These are phyloP conservation scores for Bauhinia variegata DNA, from an alignment of 306 rosid genomes.

Conservation along the genomic window DNA sequence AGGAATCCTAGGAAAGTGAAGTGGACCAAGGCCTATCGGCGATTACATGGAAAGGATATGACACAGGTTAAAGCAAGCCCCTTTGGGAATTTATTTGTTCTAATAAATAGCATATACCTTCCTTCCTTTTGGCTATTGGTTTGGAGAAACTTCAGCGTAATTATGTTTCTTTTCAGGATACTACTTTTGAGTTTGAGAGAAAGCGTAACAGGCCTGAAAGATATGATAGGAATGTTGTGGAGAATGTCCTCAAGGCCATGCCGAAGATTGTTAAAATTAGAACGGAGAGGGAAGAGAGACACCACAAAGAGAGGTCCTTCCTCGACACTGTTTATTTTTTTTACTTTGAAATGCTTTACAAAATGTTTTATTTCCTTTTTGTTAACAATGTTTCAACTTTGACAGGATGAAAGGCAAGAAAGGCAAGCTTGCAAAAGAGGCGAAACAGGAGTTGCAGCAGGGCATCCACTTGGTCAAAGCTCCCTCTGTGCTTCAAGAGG, in stretches of 20 bases:
- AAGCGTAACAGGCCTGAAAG: constrained; percentile 86
- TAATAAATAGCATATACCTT: background rate
- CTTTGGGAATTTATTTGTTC: background rate
- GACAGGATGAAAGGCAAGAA: constrained; percentile 61
- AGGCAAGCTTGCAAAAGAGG: constrained; percentile 41
- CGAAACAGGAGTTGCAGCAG: constrained; percentile 52
- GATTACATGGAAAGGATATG: constrained; percentile 89
- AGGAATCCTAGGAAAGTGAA: constrained; percentile 91
- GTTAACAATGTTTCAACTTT: constrained; percentile 14
- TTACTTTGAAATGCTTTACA: constrained; percentile 2
- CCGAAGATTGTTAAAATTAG: constrained; percentile 76
- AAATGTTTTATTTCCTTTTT: constrained; percentile 4
- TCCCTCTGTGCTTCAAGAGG: constrained; percentile 53
- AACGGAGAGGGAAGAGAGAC: constrained; percentile 51
- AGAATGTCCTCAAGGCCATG: constrained; percentile 67
- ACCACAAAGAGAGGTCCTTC: constrained; percentile 55
- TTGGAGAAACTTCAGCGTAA: constrained; percentile 3
- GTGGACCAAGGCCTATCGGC: constrained; percentile 88
- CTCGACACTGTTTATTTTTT: background rate
- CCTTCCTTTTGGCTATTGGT: background rate
- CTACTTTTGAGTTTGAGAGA: constrained; percentile 94
- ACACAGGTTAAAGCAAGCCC: constrained; percentile 58
- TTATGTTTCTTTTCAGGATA: constrained; percentile 51
- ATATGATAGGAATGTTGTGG: constrained; percentile 73
- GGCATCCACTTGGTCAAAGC: constrained; percentile 58